Evolutionary conservation across 1,284 basidiomycete genomes (phyloP).

Genomic region (Takashimella tepidaria): DNA sequence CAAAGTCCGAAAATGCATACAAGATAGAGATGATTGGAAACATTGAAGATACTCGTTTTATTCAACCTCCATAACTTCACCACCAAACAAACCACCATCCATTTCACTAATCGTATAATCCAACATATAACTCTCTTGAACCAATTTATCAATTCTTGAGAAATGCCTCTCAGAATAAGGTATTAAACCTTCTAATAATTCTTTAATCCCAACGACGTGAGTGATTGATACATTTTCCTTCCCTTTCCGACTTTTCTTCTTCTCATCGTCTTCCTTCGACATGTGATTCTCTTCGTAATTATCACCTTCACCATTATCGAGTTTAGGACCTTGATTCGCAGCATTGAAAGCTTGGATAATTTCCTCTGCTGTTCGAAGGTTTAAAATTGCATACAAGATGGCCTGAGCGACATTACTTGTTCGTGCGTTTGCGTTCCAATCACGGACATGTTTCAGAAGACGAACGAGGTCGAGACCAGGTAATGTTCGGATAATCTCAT

Average conservation of each 20-base stretch:
- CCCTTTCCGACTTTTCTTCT: slow-evolving; percentile 9
- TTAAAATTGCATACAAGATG: slow-evolving; percentile 75
- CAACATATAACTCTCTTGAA: slow-evolving; percentile 89
- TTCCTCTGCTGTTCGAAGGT: slow-evolving; percentile 65
- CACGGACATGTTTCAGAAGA: slow-evolving; percentile 74
- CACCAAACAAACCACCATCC: slow-evolving; percentile 57
- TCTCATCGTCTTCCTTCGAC: slow-evolving; percentile 23
- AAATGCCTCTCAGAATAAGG: slow-evolving; percentile 94
- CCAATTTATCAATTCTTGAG: slow-evolving; percentile 71
- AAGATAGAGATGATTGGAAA: too few relatives aligned
- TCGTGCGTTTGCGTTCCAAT: slow-evolving; percentile 90
- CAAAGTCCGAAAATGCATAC: too few relatives aligned
- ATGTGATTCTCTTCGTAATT: slow-evolving; percentile 42
- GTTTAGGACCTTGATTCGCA: slow-evolving; percentile 23
- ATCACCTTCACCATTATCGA: slow-evolving; percentile 34
- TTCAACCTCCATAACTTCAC: slow-evolving; percentile 40
- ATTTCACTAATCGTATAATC: slow-evolving; percentile 90
- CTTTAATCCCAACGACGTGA: slow-evolving; percentile 53
- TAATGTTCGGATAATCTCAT: slow-evolving; percentile 72
- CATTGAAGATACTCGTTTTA: too few relatives aligned
- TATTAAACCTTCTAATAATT: slow-evolving; percentile 76
- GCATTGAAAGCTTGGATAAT: slow-evolving; percentile 63
- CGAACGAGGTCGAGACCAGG: slow-evolving; percentile 68
- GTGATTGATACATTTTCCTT: slow-evolving; percentile 7
- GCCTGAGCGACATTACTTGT: slow-evolving; percentile 82